These are phyloP conservation scores for Colletotrichum paranaense DNA, from an alignment of 2,329 filamentous ascomycete genomes.

Conservation along the genomic window DNA sequence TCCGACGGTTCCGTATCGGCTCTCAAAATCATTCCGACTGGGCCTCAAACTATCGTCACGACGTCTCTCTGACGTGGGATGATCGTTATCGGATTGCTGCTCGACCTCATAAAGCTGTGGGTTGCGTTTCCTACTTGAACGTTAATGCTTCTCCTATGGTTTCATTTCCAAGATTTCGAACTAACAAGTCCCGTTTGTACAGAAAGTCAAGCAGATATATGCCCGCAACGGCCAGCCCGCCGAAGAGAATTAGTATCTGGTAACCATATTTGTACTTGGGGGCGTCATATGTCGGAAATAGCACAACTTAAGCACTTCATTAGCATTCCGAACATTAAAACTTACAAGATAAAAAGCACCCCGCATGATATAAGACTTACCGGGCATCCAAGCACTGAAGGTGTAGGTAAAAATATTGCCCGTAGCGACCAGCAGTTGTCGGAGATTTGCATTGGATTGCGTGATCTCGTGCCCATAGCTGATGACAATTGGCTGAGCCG, in stretches of 20 bases:
- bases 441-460: constrained; percentile 12
- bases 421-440: not conserved
- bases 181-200: not conserved
- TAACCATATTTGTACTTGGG: not conserved
- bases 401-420: not conserved
- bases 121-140: not conserved
- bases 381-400: not conserved
- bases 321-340: not conserved
- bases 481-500: constrained; percentile 11
- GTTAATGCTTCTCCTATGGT: not conserved
- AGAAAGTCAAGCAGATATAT: not conserved
- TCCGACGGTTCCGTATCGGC: not conserved
- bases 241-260: not conserved
- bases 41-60: no score
- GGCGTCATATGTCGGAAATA: not conserved
- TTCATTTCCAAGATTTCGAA: not conserved
- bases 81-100: not conserved
- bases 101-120: not conserved
- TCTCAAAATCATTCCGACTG: not conserved
- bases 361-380: not conserved
- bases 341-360: not conserved
- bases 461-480: constrained; percentile 22
- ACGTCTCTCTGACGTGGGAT: not conserved
- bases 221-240: not conserved
- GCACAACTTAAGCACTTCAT: not conserved